phyloP scores from a whole-genome alignment of 1,284 basidiomycete genomes.

The Pascua sp. region DNA sequence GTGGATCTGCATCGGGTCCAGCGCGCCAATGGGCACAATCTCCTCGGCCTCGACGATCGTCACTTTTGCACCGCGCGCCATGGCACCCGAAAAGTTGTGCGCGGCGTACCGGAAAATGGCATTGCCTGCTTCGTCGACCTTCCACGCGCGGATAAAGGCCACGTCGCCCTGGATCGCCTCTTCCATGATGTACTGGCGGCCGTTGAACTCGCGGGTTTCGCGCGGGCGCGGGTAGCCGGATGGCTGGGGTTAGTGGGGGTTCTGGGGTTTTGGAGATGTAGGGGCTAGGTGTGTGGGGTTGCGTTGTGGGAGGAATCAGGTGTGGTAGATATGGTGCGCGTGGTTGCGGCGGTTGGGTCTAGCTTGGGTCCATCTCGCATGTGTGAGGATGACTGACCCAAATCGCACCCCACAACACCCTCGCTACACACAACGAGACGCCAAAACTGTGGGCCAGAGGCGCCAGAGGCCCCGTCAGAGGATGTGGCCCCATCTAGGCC shows the following conservation, averaged over 20 bases:
- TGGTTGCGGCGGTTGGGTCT: too few species aligned
- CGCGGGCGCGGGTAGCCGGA: constrained; percentile 56
- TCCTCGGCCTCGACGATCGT: constrained; percentile 92
- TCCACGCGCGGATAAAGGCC: constrained; percentile 86
- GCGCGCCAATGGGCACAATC: constrained; percentile 74
- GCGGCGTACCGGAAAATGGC: constrained; percentile 77
- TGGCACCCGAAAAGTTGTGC: constrained; percentile 77
- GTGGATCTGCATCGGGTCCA: constrained; percentile 78
- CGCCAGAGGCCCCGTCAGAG: too few species aligned
- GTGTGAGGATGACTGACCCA: too few species aligned
- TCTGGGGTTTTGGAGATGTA: too few species aligned
- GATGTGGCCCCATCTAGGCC: too few species aligned
- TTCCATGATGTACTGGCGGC: constrained; percentile 77
- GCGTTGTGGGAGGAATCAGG: too few species aligned
- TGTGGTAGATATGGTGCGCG: too few species aligned
- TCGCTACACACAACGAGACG: too few species aligned
- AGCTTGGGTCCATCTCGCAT: too few species aligned
- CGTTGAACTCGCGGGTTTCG: constrained; percentile 72
- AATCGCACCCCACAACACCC: too few species aligned
- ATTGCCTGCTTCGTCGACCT: constrained; percentile 81
- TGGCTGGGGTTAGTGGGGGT: constrained; percentile 9
- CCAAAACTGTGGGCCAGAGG: too few species aligned
- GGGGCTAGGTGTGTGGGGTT: too few species aligned
- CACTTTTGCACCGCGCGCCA: constrained; percentile 80
- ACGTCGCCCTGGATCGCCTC: constrained; percentile 76